Evolutionary conservation across 495 filamentous ascomycete species (phyloP).

Genomic region (Penicillium verhagenii): DNA sequence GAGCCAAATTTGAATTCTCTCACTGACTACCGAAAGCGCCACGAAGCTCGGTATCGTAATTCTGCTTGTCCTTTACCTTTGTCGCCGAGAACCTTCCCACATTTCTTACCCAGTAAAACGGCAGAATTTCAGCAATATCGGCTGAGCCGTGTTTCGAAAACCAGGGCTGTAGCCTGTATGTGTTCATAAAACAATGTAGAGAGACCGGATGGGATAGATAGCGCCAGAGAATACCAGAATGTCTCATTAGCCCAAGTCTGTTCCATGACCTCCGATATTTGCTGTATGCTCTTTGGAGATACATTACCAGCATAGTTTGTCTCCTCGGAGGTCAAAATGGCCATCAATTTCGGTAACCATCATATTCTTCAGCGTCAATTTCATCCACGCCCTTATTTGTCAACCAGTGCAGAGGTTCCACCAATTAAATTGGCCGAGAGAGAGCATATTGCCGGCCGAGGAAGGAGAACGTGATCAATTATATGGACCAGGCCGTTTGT

Average conservation of each 20-base stretch:
- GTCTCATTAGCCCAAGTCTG: slow-evolving; percentile 13
- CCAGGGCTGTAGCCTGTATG: slow-evolving; percentile 13
- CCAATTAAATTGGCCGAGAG: slow-evolving; percentile 24
- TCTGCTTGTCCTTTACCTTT: too few relatives aligned
- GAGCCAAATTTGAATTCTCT: too few relatives aligned
- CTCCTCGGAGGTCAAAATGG: not conserved
- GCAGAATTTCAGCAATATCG: not conserved
- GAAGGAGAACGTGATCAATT: too few relatives aligned
- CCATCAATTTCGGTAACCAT: not conserved
- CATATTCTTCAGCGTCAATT: slow-evolving; percentile 3
- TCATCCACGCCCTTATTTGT: slow-evolving; percentile 15
- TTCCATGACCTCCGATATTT: slow-evolving; percentile 10
- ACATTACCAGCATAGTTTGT: slow-evolving; percentile 6
- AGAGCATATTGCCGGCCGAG: slow-evolving; percentile 36
- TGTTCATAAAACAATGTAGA: slow-evolving; percentile 21
- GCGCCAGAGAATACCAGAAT: slow-evolving; percentile 29
- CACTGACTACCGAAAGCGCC: too few relatives aligned
- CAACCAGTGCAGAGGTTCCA: slow-evolving; percentile 28
- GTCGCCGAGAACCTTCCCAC: not conserved
- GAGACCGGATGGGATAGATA: slow-evolving; percentile 20
- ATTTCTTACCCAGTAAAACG: not conserved
- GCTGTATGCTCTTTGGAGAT: not conserved
- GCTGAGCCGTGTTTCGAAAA: not conserved
- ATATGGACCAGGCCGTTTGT: too few relatives aligned
- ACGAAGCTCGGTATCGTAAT: too few relatives aligned